These are phyloP conservation scores for Phytophthora colocasiae DNA, from an alignment of 352 stramenopile species.

Conservation along the genomic window DNA sequence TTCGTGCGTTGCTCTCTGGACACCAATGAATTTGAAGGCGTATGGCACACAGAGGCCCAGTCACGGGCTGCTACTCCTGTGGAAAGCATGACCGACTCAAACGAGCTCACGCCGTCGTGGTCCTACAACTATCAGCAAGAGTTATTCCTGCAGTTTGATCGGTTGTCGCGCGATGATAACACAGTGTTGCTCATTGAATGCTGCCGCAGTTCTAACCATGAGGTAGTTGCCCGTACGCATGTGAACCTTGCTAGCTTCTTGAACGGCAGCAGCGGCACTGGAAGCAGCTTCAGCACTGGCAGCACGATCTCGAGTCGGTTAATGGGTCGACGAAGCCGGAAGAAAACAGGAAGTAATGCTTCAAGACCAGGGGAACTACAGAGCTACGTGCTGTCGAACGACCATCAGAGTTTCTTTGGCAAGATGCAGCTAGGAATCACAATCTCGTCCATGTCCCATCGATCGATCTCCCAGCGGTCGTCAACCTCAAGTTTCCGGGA, in stretches of 20 bases:
- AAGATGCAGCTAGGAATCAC: conserved; percentile 73
- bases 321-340: conserved; percentile 35
- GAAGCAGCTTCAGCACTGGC: conserved; percentile 17
- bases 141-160: conserved; percentile 86
- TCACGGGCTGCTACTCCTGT: conserved; percentile 57
- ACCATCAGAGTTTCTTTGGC: conserved; percentile 86
- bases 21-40: conserved; percentile 85
- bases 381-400: conserved; percentile 84
- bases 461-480: conserved; percentile 43
- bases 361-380: conserved; percentile 44
- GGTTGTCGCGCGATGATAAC: conserved; percentile 85
- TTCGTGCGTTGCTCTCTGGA: conserved; percentile 87
- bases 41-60: conserved; percentile 87
- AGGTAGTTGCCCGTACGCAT: conserved; percentile 82
- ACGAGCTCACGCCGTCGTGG: conserved; percentile 34
- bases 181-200: conserved; percentile 86
- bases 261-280: conserved; percentile 45
- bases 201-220: conserved; percentile 72
- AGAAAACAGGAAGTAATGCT: conserved; percentile 31
- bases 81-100: conserved; percentile 31
- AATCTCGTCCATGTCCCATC: conserved; percentile 73
- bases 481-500: conserved; percentile 39
- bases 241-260: conserved; percentile 87
- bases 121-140: conserved; percentile 85
- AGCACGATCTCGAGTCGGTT: conserved; percentile 34